Evolutionary conservation across 78 protist genomes (phyloP), one percentile per base, ranked within the genome.

Genomic region (Cavenderia fasciculata): DNA sequence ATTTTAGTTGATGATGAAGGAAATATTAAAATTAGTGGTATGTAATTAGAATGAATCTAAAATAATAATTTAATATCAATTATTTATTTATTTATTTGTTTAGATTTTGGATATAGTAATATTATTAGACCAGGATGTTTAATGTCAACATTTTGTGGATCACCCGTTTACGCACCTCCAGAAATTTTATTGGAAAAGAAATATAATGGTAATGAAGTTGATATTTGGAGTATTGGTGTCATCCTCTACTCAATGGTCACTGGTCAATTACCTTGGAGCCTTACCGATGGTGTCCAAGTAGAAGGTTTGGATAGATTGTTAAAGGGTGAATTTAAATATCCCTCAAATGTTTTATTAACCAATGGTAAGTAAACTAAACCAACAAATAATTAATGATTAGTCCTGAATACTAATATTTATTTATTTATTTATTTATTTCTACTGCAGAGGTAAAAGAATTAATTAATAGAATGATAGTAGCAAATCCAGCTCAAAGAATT

Each of bases 91-190:
- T 78, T 49, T 68, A 21, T 52, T 63, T 12, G 14, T n/a, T n/a
- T 49, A 68, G 98, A 96, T 61, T 96, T 96, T 92, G 98, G 98
- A 7, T 92, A 95, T 40, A 52, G 82, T 54, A 86, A 75, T 86
- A 61, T 66, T 2, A 27, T 87, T 29, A 86, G 56, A 57, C 95
- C 93, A 21, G 96, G 94, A 25, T 33, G 56, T 34, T 72, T 86
- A 36, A n/a, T 93, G 33, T 75, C 92, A 69, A 95, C 97, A 8
- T 87, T 74, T 59, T 95, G 97, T 52, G 97, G 97, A n/a, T 94
- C 96, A 29, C 97, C 97, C 27, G 85, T 71, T 43, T 95, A 95
- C 77, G 94, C 97, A 3, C 94, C 96, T 23, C 97, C 97, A 12
- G 97, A 95, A 62, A 94, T 95, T 36, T 41, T 95, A 18, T 74